Evolutionary conservation across 2,329 filamentous ascomycete genomes (phyloP).

Genomic region (Aspergillus quadricinctus): DNA sequence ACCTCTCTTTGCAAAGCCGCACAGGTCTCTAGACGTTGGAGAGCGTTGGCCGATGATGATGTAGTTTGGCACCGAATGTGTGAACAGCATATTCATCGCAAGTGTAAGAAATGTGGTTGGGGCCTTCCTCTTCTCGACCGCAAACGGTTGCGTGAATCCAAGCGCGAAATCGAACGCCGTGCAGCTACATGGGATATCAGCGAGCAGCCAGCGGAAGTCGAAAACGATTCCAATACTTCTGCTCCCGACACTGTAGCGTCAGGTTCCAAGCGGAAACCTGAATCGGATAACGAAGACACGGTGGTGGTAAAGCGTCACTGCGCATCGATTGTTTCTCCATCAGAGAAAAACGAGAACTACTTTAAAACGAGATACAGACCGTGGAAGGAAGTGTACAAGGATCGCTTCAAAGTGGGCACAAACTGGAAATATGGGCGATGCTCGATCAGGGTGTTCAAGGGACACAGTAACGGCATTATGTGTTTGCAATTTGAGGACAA

Average conservation of each 20-base stretch:
- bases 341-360: constrained; percentile 42
- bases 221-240: constrained; percentile 1
- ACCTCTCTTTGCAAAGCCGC: constrained; percentile 92
- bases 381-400: constrained; percentile 97
- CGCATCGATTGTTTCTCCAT: constrained; percentile 18
- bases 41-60: constrained; percentile 88
- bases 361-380: constrained; percentile 56
- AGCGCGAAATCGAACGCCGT: constrained; percentile 72
- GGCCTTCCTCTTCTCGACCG: constrained; percentile 84
- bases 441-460: constrained; percentile 76
- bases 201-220: constrained; percentile 32
- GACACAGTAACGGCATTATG: constrained; percentile 84
- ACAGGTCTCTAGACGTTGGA: constrained; percentile 87
- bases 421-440: constrained; percentile 97
- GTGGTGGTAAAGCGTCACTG: constrained; percentile 31
- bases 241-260: constrained; percentile 2
- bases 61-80: constrained; percentile 99
- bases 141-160: constrained; percentile 81
- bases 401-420: constrained; percentile 89
- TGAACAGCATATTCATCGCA: constrained; percentile 90
- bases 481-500: constrained; percentile 78
- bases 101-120: constrained; percentile 94
- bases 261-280: constrained; percentile 26
- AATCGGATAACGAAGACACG: constrained; percentile 23
- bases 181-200: constrained; percentile 57